Evolutionary conservation across 805 yeast genomes (phyloP).

Genomic region (Pichia heedii): DNA sequence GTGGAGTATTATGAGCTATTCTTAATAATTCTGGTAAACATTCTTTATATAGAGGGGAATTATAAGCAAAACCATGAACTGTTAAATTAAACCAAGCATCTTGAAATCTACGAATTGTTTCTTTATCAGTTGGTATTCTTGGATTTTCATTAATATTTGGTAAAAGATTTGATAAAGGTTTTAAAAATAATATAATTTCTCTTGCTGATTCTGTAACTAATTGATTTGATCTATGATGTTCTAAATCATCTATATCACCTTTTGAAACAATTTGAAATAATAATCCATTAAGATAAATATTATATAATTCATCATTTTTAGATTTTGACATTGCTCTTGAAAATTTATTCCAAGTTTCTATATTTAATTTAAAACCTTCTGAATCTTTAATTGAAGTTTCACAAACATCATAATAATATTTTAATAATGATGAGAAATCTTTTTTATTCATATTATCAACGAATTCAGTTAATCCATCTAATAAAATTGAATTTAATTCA

Average conservation of each 20-base stretch:
- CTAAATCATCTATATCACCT: constrained; percentile 68
- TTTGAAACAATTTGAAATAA: constrained; percentile 58
- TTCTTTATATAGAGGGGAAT: constrained; percentile 44
- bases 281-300: constrained; percentile 53
- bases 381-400: constrained; percentile 35
- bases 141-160: constrained; percentile 49
- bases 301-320: constrained; percentile 38
- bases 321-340: constrained; percentile 27
- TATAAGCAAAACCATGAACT: constrained; percentile 75
- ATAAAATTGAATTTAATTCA: constrained; percentile 44
- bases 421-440: constrained; percentile 58
- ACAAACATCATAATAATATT: constrained; percentile 45
- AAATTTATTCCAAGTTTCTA: constrained; percentile 41
- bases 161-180: constrained; percentile 66
- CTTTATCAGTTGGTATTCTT: constrained; percentile 35
- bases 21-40: constrained; percentile 43
- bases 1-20: constrained; percentile 83
- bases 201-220: constrained; percentile 65
- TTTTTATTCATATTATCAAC: constrained; percentile 53
- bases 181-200: constrained; percentile 53
- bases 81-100: constrained; percentile 93
- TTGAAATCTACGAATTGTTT: constrained; percentile 54
- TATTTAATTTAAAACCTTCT: constrained; percentile 5
- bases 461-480: constrained; percentile 55
- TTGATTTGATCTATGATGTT: constrained; percentile 70